These are phyloP conservation scores for Ceratocystis smalleyi DNA, from an alignment of 2,329 filamentous ascomycete genomes.

Conservation along the genomic window DNA sequence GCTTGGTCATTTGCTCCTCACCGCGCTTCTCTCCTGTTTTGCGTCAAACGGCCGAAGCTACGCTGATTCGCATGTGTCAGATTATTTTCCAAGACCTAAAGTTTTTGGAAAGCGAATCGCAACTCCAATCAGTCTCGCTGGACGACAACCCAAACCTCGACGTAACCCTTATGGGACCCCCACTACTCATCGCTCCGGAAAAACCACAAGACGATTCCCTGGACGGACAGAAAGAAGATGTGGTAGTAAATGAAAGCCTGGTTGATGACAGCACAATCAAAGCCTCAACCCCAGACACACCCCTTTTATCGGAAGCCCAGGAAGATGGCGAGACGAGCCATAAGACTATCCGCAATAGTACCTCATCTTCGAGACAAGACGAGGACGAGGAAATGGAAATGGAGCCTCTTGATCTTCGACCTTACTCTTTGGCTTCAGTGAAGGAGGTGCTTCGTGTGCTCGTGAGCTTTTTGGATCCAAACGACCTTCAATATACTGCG, in stretches of 20 bases:
- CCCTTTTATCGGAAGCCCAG: too few species aligned
- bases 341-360: neutral
- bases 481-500: conserved; percentile 84
- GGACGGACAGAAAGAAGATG: neutral
- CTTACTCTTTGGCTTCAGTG: conserved; percentile 89
- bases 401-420: conserved; percentile 49
- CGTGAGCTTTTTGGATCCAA: conserved; percentile 83
- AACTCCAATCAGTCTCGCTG: conserved; percentile 47
- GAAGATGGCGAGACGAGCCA: too few species aligned
- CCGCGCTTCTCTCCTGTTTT: conserved; percentile 79
- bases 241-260: neutral
- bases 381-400: conserved; percentile 20
- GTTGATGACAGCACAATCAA: neutral
- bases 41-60: conserved; percentile 80
- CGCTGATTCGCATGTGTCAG: conserved; percentile 98
- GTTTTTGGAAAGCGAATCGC: conserved; percentile 62
- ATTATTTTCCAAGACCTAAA: conserved; percentile 92
- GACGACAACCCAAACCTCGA: conserved; percentile 57
- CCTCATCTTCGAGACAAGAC: neutral
- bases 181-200: neutral
- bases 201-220: conserved; percentile 2
- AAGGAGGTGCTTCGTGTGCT: conserved; percentile 85
- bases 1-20: conserved; percentile 92
- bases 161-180: conserved; percentile 59
- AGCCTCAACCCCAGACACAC: too few species aligned